Evolutionary conservation across 2,329 filamentous ascomycete species (phyloP).

Genomic region (Dryadomyces quercus-mongolicae): DNA sequence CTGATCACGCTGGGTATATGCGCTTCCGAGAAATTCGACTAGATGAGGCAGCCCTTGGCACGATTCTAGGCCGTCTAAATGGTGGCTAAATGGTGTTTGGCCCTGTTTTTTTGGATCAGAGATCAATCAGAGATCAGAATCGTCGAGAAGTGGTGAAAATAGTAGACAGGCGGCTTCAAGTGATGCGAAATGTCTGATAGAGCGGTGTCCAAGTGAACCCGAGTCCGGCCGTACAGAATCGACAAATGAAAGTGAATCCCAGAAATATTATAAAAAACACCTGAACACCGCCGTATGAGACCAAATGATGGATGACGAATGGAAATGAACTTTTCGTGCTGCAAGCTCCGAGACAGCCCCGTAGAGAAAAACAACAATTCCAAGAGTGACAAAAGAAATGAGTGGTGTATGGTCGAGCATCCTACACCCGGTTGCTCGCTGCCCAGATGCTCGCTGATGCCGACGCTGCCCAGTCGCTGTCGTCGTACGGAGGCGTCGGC

Average conservation of each 20-base stretch:
- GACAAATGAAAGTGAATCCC: slow-evolving; percentile 1
- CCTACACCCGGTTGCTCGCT: slow-evolving; percentile 50
- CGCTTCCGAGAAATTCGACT: neutral
- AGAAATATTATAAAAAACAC: neutral
- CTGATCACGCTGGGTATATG: neutral
- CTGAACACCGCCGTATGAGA: slow-evolving; percentile 5
- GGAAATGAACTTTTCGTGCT: neutral
- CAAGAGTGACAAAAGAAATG: neutral
- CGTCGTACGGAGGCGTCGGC: slow-evolving; percentile 92
- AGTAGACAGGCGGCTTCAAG: neutral
- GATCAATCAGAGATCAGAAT: neutral
- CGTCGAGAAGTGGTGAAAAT: neutral
- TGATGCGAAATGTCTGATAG: neutral
- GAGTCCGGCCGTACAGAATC: neutral
- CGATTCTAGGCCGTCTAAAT: too few relatives aligned
- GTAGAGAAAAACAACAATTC: neutral
- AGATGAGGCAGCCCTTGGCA: neutral
- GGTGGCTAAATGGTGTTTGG: too few relatives aligned
- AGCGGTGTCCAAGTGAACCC: slow-evolving; percentile 2
- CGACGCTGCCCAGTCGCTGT: slow-evolving; percentile 79
- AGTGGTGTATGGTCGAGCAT: neutral
- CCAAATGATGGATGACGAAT: neutral
- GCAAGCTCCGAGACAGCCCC: neutral
- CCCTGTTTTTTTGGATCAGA: too few relatives aligned
- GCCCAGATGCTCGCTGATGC: slow-evolving; percentile 74